phyloP scores from a whole-genome alignment of 305 asterid species.

The Fraxinus platypoda region DNA sequence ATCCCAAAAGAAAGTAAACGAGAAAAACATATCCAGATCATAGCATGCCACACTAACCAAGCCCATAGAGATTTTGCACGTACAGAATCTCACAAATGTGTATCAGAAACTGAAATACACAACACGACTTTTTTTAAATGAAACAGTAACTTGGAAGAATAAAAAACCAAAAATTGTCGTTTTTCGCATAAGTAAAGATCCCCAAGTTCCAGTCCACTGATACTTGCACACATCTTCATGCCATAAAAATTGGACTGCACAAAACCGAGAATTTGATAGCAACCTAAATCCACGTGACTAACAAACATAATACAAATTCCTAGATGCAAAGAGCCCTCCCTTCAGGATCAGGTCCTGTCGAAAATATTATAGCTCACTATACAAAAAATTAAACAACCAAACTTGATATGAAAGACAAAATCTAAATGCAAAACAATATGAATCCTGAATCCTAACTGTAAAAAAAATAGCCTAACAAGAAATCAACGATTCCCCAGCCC shows the following conservation, averaged over 20 bases:
- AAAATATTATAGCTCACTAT: not conserved
- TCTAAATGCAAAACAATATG: not conserved
- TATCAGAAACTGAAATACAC: not conserved
- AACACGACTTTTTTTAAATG: not conserved
- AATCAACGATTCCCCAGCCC: not conserved
- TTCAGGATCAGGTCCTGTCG: not conserved
- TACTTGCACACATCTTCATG: not conserved
- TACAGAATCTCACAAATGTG: not conserved
- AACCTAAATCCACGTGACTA: not conserved
- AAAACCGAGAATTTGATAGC: not conserved
- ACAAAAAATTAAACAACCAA: not conserved
- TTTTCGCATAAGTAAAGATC: not conserved
- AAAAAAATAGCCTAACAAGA: not conserved
- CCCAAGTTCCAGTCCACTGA: not conserved
- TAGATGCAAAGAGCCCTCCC: not conserved
- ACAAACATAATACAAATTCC: not conserved
- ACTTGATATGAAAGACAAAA: not conserved
- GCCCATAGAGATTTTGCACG: not conserved
- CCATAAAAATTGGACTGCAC: not conserved
- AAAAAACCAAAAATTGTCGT: not conserved
- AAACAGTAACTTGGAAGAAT: not conserved
- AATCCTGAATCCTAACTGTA: not conserved
- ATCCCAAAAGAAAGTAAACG: not conserved
- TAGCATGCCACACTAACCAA: not conserved
- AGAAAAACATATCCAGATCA: not conserved